phyloP scores from a whole-genome alignment of 164 flowering plant species.

The Umbellularia californica region DNA sequence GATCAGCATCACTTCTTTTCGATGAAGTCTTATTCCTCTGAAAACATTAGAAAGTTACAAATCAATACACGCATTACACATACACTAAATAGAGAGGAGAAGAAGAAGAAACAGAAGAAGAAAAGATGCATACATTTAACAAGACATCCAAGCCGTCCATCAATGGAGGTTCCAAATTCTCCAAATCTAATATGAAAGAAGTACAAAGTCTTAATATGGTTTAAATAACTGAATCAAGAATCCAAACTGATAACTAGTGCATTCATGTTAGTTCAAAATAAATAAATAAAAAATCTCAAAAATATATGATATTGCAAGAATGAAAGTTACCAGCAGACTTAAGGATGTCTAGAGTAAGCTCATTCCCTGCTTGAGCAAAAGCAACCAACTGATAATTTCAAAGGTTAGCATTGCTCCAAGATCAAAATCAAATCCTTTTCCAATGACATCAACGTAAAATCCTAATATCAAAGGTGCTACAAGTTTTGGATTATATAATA shows the following conservation, averaged over 20 bases:
- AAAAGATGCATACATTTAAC: constrained; percentile 47
- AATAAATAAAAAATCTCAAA: neutral
- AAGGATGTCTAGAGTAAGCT: constrained; percentile 48
- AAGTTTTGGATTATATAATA: no score
- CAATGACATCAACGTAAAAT: neutral
- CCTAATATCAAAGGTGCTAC: no score
- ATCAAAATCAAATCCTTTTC: constrained; percentile 1
- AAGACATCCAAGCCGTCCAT: constrained; percentile 78
- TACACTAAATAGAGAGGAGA: neutral
- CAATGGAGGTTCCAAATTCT: constrained; percentile 30
- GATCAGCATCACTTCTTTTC: constrained; percentile 40
- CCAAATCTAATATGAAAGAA: constrained; percentile 22
- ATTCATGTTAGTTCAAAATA: neutral
- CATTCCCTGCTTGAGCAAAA: constrained; percentile 79
- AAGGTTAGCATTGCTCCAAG: constrained; percentile 1
- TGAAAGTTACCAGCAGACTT: constrained; percentile 37
- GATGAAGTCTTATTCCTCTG: constrained; percentile 55
- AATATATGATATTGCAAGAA: neutral
- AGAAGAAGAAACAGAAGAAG: neutral
- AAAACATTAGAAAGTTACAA: constrained; percentile 1
- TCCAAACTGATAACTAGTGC: neutral
- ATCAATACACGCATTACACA: neutral
- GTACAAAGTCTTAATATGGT: neutral
- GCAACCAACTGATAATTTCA: constrained; percentile 54
- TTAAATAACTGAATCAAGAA: neutral